phyloP scores from a whole-genome alignment of 768 basidiomycete genomes.

The Heimioporus sp. region DNA sequence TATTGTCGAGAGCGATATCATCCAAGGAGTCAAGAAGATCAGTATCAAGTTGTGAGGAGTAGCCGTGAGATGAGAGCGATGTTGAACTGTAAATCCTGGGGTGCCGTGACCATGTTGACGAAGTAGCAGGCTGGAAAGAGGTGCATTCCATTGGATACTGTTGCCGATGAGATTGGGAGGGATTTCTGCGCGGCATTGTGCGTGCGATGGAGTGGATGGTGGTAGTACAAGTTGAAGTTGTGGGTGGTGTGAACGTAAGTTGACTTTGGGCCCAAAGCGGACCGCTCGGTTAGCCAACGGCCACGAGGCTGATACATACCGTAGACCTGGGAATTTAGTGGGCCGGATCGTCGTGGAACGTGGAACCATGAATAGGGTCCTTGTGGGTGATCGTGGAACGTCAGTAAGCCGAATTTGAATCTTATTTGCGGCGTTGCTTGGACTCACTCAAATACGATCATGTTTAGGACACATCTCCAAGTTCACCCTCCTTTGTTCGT shows the following conservation, averaged over 20 bases:
- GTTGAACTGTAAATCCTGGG: conserved; percentile 14
- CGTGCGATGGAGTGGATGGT: conserved; percentile 6
- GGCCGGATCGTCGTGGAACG: too few relatives aligned
- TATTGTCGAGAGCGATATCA: conserved; percentile 12
- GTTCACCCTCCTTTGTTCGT: background rate
- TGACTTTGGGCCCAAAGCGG: conserved; percentile 17
- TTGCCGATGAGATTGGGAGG: conserved; percentile 9
- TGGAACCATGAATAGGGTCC: too few relatives aligned
- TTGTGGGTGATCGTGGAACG: too few relatives aligned
- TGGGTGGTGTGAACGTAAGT: conserved; percentile 25
- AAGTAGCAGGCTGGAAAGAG: conserved; percentile 2
- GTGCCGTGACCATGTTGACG: conserved; percentile 5
- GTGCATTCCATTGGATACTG: background rate
- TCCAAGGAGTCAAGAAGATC: conserved; percentile 8
- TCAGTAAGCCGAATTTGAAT: too few relatives aligned
- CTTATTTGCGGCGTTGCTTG: too few relatives aligned
- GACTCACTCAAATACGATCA: background rate
- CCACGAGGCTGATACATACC: too few relatives aligned
- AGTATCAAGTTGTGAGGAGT: background rate
- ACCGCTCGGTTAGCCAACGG: background rate
- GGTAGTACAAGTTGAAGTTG: conserved; percentile 24
- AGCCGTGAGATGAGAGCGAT: conserved; percentile 1
- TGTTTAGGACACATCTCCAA: conserved; percentile 2
- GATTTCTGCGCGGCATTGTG: conserved; percentile 17
- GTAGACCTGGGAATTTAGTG: conserved; percentile 14